Conservation (phyloP, 164 flowering plant genomes). For the Saururus chinensis region DNA sequence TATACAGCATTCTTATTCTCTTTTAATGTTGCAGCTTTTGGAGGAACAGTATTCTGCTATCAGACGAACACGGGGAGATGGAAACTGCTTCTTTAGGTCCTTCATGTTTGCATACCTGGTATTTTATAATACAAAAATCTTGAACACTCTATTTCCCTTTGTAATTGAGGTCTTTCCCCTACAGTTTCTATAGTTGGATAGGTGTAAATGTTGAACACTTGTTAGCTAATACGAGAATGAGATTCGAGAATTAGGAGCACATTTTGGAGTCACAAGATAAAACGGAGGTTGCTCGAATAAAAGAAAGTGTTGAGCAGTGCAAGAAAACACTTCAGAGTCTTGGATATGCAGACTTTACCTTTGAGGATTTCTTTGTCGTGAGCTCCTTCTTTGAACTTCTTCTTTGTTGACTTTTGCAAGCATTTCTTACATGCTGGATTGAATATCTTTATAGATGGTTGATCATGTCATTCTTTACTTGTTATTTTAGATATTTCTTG, state of each 20-base stretch:
- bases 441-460: not conserved
- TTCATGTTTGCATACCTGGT: slow-evolving; percentile 97
- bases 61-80: slow-evolving; percentile 96
- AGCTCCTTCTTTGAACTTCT: not conserved
- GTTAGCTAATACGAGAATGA: slow-evolving; percentile 17
- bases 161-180: slow-evolving; percentile 11
- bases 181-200: slow-evolving; percentile 12
- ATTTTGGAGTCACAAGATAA: slow-evolving; percentile 71
- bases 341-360: slow-evolving; percentile 88
- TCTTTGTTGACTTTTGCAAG: not conserved
- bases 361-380: slow-evolving; percentile 91
- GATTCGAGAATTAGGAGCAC: slow-evolving; percentile 56
- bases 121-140: slow-evolving; percentile 22
- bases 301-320: slow-evolving; percentile 64
- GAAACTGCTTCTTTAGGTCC: slow-evolving; percentile 92
- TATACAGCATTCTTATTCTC: not conserved
- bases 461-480: not conserved
- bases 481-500: slow-evolving; percentile 65
- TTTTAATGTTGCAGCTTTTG: slow-evolving; percentile 41
- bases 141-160: slow-evolving; percentile 2
- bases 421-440: not conserved
- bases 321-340: slow-evolving; percentile 68
- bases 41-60: slow-evolving; percentile 55
- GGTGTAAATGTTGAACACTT: slow-evolving; percentile 11
- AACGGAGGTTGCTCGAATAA: slow-evolving; percentile 74